phyloP scores from a whole-genome alignment of 208 protist genomes.

The Leishmania turanica region DNA sequence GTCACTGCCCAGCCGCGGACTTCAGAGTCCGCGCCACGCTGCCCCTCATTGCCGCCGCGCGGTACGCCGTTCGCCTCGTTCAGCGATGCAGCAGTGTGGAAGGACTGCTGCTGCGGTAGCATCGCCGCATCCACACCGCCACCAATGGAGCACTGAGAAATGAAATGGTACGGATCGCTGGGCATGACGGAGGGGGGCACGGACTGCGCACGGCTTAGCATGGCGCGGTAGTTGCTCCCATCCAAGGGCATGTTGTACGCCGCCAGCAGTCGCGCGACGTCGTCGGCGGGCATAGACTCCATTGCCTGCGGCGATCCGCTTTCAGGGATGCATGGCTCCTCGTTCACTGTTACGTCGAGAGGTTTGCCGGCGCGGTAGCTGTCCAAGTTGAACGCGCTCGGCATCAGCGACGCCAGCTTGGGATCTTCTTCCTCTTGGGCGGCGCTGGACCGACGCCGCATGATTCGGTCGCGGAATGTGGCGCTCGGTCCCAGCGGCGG shows the following conservation, averaged over 20 bases:
- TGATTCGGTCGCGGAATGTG: constrained; percentile 25
- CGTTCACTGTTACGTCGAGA: constrained; percentile 2
- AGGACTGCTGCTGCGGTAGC: constrained; percentile 11
- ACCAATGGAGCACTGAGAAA: constrained; percentile 16
- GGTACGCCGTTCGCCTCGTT: background rate
- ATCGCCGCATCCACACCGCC: background rate
- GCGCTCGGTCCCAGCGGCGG: constrained; percentile 21
- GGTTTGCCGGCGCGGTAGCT: background rate
- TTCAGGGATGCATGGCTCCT: constrained; percentile 2
- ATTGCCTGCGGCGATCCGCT: constrained; percentile 5
- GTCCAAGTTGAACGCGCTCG: constrained; percentile 24
- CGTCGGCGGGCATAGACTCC: background rate
- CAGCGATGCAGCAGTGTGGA: background rate
- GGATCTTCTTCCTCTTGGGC: constrained; percentile 5
- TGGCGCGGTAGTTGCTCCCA: background rate
- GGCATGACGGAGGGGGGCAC: background rate
- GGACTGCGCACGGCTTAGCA: constrained; percentile 4
- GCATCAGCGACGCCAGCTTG: background rate
- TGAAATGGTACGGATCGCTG: constrained; percentile 5
- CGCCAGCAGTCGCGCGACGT: background rate
- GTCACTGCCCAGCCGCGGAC: background rate
- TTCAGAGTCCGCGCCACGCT: background rate
- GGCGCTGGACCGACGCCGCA: constrained; percentile 8
- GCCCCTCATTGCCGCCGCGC: constrained; percentile 1
- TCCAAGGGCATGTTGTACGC: constrained; percentile 15